A percentile compares a stretch with the other conserved stretches of the same genome.
phyloP scores from a whole-genome alignment of 192 early-diverging fungal genomes.

The Coemansia sp. region DNA sequence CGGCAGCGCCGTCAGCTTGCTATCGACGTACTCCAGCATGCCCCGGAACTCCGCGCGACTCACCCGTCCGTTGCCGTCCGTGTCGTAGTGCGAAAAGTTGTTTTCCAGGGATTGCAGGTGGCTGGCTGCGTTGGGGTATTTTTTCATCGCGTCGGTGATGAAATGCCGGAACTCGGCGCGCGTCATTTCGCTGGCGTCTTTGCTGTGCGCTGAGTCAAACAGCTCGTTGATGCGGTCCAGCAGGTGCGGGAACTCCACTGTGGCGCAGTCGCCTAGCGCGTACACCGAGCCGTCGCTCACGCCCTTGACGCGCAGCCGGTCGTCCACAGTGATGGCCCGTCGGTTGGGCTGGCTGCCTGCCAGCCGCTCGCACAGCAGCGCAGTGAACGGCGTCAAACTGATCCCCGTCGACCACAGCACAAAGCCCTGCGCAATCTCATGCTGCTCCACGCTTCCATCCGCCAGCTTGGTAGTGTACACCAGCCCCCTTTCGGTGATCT shows the following conservation, averaged over 20 bases:
- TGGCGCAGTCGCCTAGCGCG: conserved; percentile 88
- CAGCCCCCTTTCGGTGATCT: conserved; percentile 60
- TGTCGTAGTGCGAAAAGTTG: conserved; percentile 40
- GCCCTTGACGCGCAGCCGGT: conserved; percentile 66
- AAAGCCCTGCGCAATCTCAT: conserved; percentile 62
- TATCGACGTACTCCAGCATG: conserved; percentile 48
- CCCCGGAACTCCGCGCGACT: conserved; percentile 29
- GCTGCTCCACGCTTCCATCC: conserved; percentile 22
- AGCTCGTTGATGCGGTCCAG: conserved; percentile 36
- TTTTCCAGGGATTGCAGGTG: conserved; percentile 38
- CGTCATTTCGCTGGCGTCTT: conserved; percentile 28
- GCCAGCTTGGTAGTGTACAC: conserved; percentile 51
- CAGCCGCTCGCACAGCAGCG: conserved; percentile 50
- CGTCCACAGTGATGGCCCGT: conserved; percentile 68
- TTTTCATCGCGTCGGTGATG: conserved; percentile 14
- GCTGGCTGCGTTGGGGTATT: conserved; percentile 32
- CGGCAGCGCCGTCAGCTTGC: conserved; percentile 67
- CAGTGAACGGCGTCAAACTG: conserved; percentile 59
- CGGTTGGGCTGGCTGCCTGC: conserved; percentile 29
- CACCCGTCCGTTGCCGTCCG: conserved; percentile 30
- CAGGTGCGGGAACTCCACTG: conserved; percentile 63
- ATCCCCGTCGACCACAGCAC: conserved; percentile 79
- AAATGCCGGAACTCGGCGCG: conserved; percentile 32
- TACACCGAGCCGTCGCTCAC: conserved; percentile 63
- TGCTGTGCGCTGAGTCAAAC: conserved; percentile 36